Conservation (phyloP, 2,329 filamentous ascomycete species). For the Fusarium floridanum region DNA sequence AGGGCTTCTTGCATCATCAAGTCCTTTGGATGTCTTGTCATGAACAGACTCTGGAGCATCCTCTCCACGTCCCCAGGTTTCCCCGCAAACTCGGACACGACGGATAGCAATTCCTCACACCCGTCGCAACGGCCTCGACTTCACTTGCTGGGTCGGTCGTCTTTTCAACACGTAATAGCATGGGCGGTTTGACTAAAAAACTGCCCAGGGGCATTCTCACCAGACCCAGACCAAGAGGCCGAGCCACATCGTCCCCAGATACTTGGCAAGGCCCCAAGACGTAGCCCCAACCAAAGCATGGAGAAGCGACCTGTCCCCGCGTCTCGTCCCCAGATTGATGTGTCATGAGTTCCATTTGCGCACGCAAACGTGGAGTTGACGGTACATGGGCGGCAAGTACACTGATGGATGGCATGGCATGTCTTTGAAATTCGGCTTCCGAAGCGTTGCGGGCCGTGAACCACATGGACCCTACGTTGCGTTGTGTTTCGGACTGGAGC, state of each 20-base stretch:
- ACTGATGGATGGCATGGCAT: conserved; percentile 6
- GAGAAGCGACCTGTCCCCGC: conserved; percentile 37
- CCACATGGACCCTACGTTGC: conserved; percentile 8
- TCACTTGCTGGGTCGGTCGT: conserved; percentile 30
- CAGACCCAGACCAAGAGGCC: conserved; percentile 29
- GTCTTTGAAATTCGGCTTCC: conserved; percentile 23
- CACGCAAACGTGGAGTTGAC: conserved; percentile 23
- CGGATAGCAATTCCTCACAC: conserved; percentile 22
- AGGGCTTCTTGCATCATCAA: conserved; percentile 7
- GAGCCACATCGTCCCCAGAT: conserved; percentile 41
- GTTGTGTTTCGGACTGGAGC: conserved; percentile 23
- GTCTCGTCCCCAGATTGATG: conserved; percentile 31
- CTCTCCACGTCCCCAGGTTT: conserved; percentile 45
- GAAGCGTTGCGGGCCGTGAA: conserved; percentile 10
- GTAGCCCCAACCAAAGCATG: conserved; percentile 26
- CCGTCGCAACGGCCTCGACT: conserved; percentile 30
- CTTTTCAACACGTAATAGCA: conserved; percentile 46
- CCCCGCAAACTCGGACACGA: conserved; percentile 42
- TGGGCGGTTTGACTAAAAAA: conserved; percentile 42
- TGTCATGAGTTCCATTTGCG: conserved; percentile 35
- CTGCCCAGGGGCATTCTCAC: conserved; percentile 28
- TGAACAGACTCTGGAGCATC: conserved; percentile 14
- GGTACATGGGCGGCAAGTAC: conserved; percentile 17
- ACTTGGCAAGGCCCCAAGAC: conserved; percentile 34
- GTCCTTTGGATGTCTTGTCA: conserved; percentile 23